Evolutionary conservation across 306 rosid species (phyloP), one percentile per base, ranked within the genome.

Genomic region (Lotus japonicus): DNA sequence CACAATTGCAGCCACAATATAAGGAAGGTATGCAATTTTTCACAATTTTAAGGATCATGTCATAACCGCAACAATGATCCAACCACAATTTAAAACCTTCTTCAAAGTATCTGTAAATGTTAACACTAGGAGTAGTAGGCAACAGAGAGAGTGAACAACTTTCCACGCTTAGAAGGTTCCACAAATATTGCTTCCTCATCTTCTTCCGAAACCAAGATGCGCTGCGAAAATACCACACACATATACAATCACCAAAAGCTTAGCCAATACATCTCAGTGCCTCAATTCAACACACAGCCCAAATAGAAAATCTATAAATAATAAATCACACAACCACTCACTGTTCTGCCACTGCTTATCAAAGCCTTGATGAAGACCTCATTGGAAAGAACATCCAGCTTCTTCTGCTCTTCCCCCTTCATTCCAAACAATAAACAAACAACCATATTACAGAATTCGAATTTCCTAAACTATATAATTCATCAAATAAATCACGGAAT

Each of bases 351-450:
- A 72, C 99, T 94, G 86, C 99, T 94, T 39, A 52, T 62, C 73
- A 94, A 74, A 78, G 99, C 99, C 88, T 94, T 94, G 31, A 87
- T 77, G 75, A 94, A 94, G 45, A 94, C 99, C 55, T 94, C 89
- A 82, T 94, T 90, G 73, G 99, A 90, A 62, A 94, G 96, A 53
- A 94, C 96, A 84, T 94, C 97, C 71, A 94, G 84, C 68, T 94
- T 94, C 90, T 94, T 94, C 79, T 94, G 99, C 57, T 94, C 99
- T 82, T 90, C 99, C 16, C 99, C 99, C 98, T 94, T 58, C 18
- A 77, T 13, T 65, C 81, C 73, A 68, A 68, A 64, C 35, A 56
- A 19, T 7, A 67, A 66, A 65, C 69, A 39, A 66, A 56, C 69
- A 39, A 58, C 36, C 36, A 31, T 0, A 5, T 5, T 5, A 31